Evolutionary conservation across 2,329 filamentous ascomycete genomes (phyloP), one percentile per base, ranked within the genome.

Genomic region (Curvularia spicifera): DNA sequence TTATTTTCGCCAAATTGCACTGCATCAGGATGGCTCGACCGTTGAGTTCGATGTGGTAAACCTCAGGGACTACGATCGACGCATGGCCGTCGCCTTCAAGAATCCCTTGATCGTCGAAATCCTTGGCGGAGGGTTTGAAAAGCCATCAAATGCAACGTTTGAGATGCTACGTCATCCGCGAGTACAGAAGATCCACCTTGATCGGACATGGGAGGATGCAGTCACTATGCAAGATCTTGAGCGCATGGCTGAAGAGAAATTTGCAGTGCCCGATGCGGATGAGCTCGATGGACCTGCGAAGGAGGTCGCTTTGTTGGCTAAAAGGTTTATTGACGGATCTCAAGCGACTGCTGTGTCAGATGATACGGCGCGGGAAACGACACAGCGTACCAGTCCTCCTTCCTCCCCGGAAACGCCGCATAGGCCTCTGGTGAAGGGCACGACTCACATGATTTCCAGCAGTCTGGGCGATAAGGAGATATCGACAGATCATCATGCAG

Each of bases 91-190:
- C 1, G 76, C 88, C 0, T 96, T 96, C 73, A 84, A 82, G 6
- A 80, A 82, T 0, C 92, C 92, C 0, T 84, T 91, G 20, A 86
- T 97, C 0, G 90, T 93, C 55, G 93, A 96, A 66, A 80, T 96
- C 58, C 82, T 90, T 24, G 93, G 91, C 52, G 91, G 91, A 61
- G 88, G 89, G 0, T 97, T 93, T 65, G 89, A 92, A 59, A 91
- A 89, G 69, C 83, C 85, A 2, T 84, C 86, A 4, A 88, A 89
- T 68, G 87, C 86, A 13, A 82, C 83, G 1, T 93, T 90, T 68
- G 92, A 87, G 80, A 88, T 88, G 58, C 84, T 92, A 51, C 84
- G 93, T 1, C 96, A 96, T 68, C 90, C 93, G 1, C 82, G 85
- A 2, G 85, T 94, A 3, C 83, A 86, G 56, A 96, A 94, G 69